A percentile compares a stretch with the other conserved stretches of the same genome.
These are phyloP conservation scores for Syzygium aromaticum DNA, from an alignment of 345 rosid species.

Conservation along the genomic window DNA sequence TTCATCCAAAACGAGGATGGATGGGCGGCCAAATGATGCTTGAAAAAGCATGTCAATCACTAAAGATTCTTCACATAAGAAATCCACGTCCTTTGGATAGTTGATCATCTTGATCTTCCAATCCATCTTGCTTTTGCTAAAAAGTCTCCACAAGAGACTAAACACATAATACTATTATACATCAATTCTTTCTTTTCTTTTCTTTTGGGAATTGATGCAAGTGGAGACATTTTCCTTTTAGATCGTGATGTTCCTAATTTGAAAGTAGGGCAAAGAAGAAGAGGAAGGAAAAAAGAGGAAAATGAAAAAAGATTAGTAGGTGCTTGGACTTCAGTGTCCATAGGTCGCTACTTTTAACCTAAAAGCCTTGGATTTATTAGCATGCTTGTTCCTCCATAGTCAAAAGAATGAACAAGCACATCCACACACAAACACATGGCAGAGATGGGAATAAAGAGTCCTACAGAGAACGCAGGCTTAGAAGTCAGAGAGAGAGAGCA, in stretches of 20 bases:
- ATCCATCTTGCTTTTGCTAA: background rate
- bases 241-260: background rate
- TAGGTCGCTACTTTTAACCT: conserved; percentile 29
- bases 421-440: background rate
- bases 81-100: background rate
- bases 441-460: background rate
- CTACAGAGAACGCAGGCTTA: background rate
- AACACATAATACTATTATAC: background rate
- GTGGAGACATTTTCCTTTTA: background rate
- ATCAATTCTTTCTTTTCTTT: background rate
- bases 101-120: background rate
- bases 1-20: background rate
- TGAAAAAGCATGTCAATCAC: background rate
- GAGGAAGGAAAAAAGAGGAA: background rate
- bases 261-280: background rate
- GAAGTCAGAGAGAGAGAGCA: background rate
- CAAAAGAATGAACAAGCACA: conserved; percentile 11
- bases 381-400: conserved; percentile 5
- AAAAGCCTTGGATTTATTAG: conserved; percentile 18
- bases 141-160: background rate
- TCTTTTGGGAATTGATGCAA: background rate
- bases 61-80: background rate
- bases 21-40: background rate
- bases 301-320: conserved; percentile 6
- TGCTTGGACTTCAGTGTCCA: conserved; percentile 65